A percentile compares a stretch with the other conserved stretches of the same genome.
phyloP scores from a whole-genome alignment of 2,329 filamentous ascomycete species.

The Aureobasidium vineae region DNA sequence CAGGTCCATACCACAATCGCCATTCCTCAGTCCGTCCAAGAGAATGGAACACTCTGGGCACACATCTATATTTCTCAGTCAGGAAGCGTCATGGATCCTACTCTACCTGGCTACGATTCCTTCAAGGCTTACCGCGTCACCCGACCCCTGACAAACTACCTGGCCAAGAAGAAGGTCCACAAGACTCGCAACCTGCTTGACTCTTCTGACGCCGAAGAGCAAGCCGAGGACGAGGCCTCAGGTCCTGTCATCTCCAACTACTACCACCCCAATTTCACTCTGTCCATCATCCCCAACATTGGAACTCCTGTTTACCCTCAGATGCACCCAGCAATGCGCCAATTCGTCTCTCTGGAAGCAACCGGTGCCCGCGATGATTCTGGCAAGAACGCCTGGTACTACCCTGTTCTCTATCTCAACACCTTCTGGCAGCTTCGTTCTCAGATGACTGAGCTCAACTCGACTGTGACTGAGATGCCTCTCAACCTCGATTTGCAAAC shows the following conservation, averaged over 20 bases:
- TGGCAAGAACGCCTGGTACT: conserved; percentile 91
- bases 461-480: conserved; percentile 78
- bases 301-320: conserved; percentile 66
- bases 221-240: conserved; percentile 52
- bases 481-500: conserved; percentile 82
- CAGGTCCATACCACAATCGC: conserved; percentile 72
- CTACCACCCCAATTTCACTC: conserved; percentile 92
- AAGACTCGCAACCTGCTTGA: conserved; percentile 85
- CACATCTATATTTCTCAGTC: conserved; percentile 86
- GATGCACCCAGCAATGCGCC: conserved; percentile 70
- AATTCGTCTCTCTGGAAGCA: conserved; percentile 75
- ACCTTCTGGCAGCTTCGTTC: conserved; percentile 94
- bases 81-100: conserved; percentile 74
- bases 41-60: conserved; percentile 91
- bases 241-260: conserved; percentile 76
- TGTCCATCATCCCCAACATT: conserved; percentile 80
- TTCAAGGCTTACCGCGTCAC: conserved; percentile 78
- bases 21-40: conserved; percentile 76
- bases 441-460: conserved; percentile 90
- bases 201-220: conserved; percentile 49
- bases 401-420: conserved; percentile 86
- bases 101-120: conserved; percentile 67
- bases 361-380: conserved; percentile 77
- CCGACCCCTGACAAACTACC: conserved; percentile 82
- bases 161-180: conserved; percentile 82